These are phyloP conservation scores for Pseudocercospora musae DNA, from an alignment of 2,329 filamentous ascomycete species.

Conservation along the genomic window DNA sequence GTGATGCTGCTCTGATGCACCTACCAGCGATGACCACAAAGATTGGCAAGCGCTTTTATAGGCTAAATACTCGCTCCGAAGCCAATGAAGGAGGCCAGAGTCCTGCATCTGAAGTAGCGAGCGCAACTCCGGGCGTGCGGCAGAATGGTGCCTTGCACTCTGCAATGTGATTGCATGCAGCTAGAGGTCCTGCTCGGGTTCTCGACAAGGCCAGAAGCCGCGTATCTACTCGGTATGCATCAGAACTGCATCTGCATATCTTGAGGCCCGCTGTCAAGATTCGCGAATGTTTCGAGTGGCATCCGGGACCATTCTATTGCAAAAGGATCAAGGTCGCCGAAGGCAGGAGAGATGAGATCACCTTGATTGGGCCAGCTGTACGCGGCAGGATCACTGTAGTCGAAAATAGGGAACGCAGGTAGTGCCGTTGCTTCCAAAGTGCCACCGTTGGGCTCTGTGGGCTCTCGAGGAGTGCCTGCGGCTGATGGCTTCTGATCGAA, in stretches of 20 bases:
- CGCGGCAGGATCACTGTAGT: background rate
- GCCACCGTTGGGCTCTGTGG: background rate
- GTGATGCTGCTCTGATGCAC: no score
- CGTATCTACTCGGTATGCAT: no score
- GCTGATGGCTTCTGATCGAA: background rate
- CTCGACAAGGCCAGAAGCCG: no score
- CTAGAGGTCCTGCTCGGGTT: no score
- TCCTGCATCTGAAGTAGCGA: no score
- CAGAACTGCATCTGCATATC: background rate
- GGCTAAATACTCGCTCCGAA: no score
- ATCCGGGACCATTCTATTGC: conserved; percentile 11
- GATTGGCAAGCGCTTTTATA: no score
- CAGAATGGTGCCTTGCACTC: no score
- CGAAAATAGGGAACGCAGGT: conserved; percentile 7
- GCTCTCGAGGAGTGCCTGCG: background rate
- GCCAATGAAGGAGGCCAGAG: no score
- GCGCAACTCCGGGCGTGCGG: no score
- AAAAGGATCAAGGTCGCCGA: conserved; percentile 12
- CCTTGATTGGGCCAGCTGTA: background rate
- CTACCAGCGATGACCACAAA: no score
- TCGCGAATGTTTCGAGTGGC: conserved; percentile 5
- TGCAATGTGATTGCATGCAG: no score
- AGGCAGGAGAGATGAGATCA: background rate
- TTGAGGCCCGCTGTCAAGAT: background rate
- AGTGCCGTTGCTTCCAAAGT: background rate